A percentile compares a stretch with the other conserved stretches of the same genome.
phyloP scores from a whole-genome alignment of 352 stramenopile genomes.

The Phytopythium vexans region DNA sequence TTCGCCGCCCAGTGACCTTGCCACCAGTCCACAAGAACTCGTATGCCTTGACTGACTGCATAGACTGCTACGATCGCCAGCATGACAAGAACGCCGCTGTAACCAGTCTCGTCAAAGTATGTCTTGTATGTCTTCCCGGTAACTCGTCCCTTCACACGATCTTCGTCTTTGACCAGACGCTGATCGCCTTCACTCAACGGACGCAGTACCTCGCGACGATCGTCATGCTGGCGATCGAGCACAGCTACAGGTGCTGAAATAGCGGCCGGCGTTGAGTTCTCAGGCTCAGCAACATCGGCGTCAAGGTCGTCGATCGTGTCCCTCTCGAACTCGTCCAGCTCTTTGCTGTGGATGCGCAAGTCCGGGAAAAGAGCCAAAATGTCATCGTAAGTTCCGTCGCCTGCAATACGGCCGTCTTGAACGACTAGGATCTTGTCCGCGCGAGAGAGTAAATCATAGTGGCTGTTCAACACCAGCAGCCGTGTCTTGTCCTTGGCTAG shows the following conservation, averaged over 20 bases:
- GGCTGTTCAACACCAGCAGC: slow-evolving; percentile 71
- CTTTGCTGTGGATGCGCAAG: slow-evolving; percentile 14
- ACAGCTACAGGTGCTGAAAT: too few relatives aligned
- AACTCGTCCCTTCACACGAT: slow-evolving; percentile 6
- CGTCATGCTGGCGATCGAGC: too few relatives aligned
- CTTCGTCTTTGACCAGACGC: slow-evolving; percentile 9
- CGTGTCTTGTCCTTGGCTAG: slow-evolving; percentile 37
- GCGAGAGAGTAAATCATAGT: slow-evolving; percentile 17
- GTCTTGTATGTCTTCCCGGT: slow-evolving; percentile 3
- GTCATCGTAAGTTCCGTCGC: slow-evolving; percentile 16
- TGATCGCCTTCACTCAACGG: too few relatives aligned
- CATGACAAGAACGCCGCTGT: slow-evolving; percentile 7
- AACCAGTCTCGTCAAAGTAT: too few relatives aligned
- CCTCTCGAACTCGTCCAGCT: slow-evolving; percentile 15
- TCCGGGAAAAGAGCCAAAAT: slow-evolving; percentile 8
- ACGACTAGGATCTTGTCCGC: slow-evolving; percentile 25
- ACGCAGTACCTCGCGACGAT: too few relatives aligned
- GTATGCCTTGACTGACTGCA: slow-evolving; percentile 12
- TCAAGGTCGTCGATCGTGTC: slow-evolving; percentile 22
- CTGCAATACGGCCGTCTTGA: slow-evolving; percentile 16
- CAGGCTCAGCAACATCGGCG: background rate
- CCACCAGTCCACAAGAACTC: slow-evolving; percentile 31
- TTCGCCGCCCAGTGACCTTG: slow-evolving; percentile 28
- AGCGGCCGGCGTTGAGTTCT: too few relatives aligned
- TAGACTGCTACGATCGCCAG: slow-evolving; percentile 15